Evolutionary conservation across 2,329 filamentous ascomycete genomes (phyloP).

Genomic region (Epichloe sp.): DNA sequence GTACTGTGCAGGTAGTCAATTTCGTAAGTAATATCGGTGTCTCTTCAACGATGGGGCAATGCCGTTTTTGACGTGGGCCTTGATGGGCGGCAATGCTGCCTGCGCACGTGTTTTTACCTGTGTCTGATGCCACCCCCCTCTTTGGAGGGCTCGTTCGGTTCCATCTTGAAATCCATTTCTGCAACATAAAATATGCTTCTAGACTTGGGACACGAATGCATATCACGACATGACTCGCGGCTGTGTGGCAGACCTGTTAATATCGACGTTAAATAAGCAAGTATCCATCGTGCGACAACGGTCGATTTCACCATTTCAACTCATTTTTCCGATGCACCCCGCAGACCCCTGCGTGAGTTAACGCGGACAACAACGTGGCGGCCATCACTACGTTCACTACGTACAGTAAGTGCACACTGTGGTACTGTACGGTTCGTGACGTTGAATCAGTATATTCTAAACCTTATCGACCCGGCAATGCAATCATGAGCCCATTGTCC

Average conservation of each 20-base stretch:
- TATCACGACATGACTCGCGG: neutral
- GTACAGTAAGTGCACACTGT: no score
- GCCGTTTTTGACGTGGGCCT: no score
- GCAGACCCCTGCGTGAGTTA: neutral
- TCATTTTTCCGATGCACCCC: neutral
- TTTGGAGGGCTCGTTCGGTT: neutral
- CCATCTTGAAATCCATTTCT: no score
- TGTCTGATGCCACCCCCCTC: no score
- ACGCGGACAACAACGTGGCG: conserved; percentile 3
- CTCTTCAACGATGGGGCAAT: no score
- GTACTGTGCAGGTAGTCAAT: no score
- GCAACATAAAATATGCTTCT: no score
- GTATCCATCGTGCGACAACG: neutral
- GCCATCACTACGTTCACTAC: neutral
- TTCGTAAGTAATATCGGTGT: no score
- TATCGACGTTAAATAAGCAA: neutral
- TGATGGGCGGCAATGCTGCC: no score
- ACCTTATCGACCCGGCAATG: neutral
- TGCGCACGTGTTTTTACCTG: no score
- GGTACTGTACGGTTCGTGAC: no score
- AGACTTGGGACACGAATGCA: neutral
- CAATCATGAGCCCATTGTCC: neutral
- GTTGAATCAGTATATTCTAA: neutral
- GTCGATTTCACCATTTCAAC: neutral
- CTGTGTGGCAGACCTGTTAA: neutral